Evolutionary conservation across 2,329 filamentous ascomycete genomes (phyloP).

Genomic region (Fusarium anthophilum): DNA sequence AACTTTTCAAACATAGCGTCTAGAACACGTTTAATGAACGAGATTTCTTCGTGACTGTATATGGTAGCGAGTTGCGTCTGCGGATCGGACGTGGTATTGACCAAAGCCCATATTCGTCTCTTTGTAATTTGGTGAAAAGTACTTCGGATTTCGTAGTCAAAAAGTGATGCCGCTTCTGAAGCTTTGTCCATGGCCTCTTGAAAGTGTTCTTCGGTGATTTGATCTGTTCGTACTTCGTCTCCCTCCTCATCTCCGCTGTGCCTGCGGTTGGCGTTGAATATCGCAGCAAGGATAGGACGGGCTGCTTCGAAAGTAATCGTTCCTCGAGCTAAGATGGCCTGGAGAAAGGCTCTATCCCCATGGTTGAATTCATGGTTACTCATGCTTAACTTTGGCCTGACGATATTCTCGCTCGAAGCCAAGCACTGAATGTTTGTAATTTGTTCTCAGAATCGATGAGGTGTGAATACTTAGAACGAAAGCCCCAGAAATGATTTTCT

Average conservation of each 20-base stretch:
- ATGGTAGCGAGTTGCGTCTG: constrained; percentile 88
- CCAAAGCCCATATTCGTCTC: constrained; percentile 79
- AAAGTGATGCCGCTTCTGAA: constrained; percentile 76
- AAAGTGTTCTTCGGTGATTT: constrained; percentile 76
- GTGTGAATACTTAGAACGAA: neutral
- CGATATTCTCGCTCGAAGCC: constrained; percentile 18
- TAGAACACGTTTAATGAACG: constrained; percentile 86
- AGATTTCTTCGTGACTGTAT: constrained; percentile 83
- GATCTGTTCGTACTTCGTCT: constrained; percentile 60
- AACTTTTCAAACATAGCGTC: constrained; percentile 92
- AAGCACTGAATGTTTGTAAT: neutral
- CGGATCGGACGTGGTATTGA: constrained; percentile 87
- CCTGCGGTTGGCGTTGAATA: constrained; percentile 67
- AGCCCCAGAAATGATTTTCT: neutral
- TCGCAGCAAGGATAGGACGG: constrained; percentile 77
- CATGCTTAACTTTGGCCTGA: constrained; percentile 33
- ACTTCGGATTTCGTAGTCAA: constrained; percentile 89
- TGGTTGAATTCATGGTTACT: constrained; percentile 59
- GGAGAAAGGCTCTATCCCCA: constrained; percentile 86
- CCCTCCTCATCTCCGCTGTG: constrained; percentile 29
- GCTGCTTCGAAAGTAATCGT: constrained; percentile 80
- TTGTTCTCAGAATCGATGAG: neutral
- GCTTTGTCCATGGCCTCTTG: constrained; percentile 74
- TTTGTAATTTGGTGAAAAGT: constrained; percentile 73
- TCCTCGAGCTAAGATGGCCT: constrained; percentile 83